phyloP scores from a whole-genome alignment of 1,284 basidiomycete genomes.

The Ceratobasidium sp. region DNA sequence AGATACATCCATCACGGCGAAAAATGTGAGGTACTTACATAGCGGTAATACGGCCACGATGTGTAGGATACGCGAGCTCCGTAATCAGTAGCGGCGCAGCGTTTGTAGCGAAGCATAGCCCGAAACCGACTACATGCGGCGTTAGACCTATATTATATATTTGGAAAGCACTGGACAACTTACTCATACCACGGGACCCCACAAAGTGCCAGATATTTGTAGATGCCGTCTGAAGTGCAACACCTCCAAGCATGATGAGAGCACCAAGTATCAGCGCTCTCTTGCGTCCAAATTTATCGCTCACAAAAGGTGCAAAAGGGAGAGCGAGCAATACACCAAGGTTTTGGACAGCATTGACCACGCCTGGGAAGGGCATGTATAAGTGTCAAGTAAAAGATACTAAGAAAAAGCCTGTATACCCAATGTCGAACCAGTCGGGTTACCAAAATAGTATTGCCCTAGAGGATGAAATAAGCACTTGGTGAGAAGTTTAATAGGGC shows the following conservation, averaged over 20 bases:
- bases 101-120: slow-evolving; percentile 67
- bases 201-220: slow-evolving; percentile 62
- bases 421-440: slow-evolving; percentile 60
- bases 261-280: slow-evolving; percentile 65
- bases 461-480: not conserved
- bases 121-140: slow-evolving; percentile 62
- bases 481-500: not conserved
- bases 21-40: slow-evolving; percentile 36
- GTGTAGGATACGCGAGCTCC: slow-evolving; percentile 75
- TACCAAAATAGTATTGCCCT: slow-evolving; percentile 44
- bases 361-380: slow-evolving; percentile 53
- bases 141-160: not conserved
- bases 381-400: slow-evolving; percentile 19
- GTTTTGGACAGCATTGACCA: slow-evolving; percentile 67
- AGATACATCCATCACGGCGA: not conserved
- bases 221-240: slow-evolving; percentile 62
- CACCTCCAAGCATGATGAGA: slow-evolving; percentile 65
- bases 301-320: slow-evolving; percentile 65
- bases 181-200: slow-evolving; percentile 63
- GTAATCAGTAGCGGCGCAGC: slow-evolving; percentile 58
- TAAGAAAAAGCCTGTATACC: slow-evolving; percentile 53
- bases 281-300: slow-evolving; percentile 64
- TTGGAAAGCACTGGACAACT: slow-evolving; percentile 24
- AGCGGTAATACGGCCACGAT: slow-evolving; percentile 52
- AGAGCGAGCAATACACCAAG: slow-evolving; percentile 64